Evolutionary conservation across 306 rosid genomes (phyloP).

Genomic region (Prunus persica): DNA sequence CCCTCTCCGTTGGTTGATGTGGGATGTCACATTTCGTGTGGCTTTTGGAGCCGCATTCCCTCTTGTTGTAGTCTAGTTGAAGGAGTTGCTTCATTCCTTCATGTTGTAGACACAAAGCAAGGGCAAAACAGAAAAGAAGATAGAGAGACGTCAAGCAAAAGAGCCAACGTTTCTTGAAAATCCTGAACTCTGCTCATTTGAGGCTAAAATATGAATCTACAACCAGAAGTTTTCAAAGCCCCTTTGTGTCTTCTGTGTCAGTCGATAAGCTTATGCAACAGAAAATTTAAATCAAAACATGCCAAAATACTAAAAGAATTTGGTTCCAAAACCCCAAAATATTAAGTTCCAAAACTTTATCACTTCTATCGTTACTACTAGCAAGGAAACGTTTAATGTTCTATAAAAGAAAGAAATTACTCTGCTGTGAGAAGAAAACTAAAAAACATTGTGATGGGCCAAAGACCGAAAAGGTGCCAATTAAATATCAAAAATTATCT

Average conservation of each 20-base stretch:
- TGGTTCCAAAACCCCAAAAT: conserved; percentile 1
- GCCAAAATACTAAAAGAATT: background rate
- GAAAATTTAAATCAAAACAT: background rate
- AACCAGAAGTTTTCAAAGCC: background rate
- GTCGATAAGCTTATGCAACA: background rate
- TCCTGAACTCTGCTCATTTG: background rate
- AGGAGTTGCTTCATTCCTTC: too few relatives aligned
- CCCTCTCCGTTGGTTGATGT: too few relatives aligned
- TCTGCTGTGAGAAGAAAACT: background rate
- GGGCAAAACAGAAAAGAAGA: too few relatives aligned
- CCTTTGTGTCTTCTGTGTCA: background rate
- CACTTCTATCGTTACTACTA: conserved; percentile 15
- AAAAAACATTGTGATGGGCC: background rate
- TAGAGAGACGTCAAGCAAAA: too few relatives aligned
- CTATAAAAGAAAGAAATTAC: background rate
- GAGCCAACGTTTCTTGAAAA: too few relatives aligned
- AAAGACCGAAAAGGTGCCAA: conserved; percentile 20
- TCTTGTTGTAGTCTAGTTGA: too few relatives aligned
- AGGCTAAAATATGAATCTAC: background rate
- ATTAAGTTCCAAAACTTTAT: conserved; percentile 8
- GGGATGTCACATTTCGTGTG: too few relatives aligned
- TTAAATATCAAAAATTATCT: conserved; percentile 16
- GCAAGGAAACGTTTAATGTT: conserved; percentile 15
- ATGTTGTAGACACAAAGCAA: too few relatives aligned
- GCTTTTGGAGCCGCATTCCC: too few relatives aligned